These are phyloP conservation scores for Stephania japonica DNA, from an alignment of 164 flowering plant genomes.

Conservation along the genomic window DNA sequence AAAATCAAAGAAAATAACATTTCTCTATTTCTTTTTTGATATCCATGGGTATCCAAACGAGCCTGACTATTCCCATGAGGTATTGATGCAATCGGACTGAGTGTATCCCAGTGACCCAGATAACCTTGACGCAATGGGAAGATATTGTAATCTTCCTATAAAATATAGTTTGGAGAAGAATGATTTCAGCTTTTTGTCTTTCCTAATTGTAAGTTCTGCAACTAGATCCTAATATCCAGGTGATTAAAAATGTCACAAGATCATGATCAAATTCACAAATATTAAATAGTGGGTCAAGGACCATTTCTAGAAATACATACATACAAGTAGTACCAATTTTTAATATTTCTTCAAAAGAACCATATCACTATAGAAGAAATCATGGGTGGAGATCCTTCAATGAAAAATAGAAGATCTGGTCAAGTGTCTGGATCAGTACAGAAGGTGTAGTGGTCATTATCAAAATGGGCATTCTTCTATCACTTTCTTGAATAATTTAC, in stretches of 20 bases:
- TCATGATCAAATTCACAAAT: neutral
- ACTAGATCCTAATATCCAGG: neutral
- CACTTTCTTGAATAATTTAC: slow-evolving; percentile 1
- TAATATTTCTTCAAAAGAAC: neutral
- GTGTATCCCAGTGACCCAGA: no score
- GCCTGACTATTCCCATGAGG: no score
- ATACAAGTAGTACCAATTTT: neutral
- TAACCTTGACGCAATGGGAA: no score
- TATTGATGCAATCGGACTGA: no score
- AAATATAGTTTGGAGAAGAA: neutral
- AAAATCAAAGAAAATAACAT: neutral
- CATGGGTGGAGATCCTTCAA: neutral
- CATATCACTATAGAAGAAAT: neutral
- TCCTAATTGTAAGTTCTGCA: neutral
- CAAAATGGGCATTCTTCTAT: neutral
- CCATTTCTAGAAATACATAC: slow-evolving; percentile 21
- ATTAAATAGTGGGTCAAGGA: slow-evolving; percentile 22
- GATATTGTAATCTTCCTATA: neutral
- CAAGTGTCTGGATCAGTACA: neutral
- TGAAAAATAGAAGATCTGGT: neutral
- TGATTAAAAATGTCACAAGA: neutral
- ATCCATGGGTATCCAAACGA: no score
- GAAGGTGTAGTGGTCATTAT: neutral
- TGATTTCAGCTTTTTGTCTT: neutral
- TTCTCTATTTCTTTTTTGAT: no score